Evolutionary conservation across 2,329 filamentous ascomycete species (phyloP).

Genomic region (Beauveria caledonica): DNA sequence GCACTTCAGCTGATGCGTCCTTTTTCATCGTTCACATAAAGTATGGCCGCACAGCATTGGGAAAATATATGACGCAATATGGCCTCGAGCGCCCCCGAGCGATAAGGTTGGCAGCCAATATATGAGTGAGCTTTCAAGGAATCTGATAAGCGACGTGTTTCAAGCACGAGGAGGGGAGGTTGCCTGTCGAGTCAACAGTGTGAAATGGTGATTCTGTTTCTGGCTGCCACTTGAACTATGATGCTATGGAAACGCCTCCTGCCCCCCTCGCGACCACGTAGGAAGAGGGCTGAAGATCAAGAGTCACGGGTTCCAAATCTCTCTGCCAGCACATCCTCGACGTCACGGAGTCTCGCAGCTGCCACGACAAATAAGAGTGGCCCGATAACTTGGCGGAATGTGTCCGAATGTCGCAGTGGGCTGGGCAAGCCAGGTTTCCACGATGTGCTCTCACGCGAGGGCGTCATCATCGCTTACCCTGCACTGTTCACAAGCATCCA

Average conservation of each 20-base stretch:
- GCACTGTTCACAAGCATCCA: not conserved
- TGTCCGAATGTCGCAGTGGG: not conserved
- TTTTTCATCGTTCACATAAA: not conserved
- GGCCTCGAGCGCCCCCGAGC: not conserved
- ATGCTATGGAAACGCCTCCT: not conserved
- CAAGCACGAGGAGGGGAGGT: not conserved
- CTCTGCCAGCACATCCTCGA: not conserved
- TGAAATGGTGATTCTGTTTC: too few species aligned
- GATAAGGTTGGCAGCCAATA: not conserved
- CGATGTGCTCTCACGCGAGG: slow-evolving; percentile 18
- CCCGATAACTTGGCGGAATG: not conserved
- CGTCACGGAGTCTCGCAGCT: slow-evolving; percentile 10
- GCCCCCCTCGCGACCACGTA: not conserved
- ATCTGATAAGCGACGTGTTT: not conserved
- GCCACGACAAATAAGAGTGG: not conserved
- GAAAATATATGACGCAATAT: not conserved
- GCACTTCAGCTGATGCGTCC: not conserved
- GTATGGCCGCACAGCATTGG: not conserved
- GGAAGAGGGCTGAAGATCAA: not conserved
- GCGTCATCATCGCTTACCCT: slow-evolving; percentile 11
- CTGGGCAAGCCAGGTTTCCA: not conserved
- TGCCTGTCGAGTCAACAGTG: not conserved
- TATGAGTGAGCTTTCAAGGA: too few species aligned
- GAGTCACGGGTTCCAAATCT: not conserved
- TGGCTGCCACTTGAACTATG: not conserved